Base-by-base conservation (phyloP, 768 basidiomycete genomes). In the Boletus reticulatus region DNA sequence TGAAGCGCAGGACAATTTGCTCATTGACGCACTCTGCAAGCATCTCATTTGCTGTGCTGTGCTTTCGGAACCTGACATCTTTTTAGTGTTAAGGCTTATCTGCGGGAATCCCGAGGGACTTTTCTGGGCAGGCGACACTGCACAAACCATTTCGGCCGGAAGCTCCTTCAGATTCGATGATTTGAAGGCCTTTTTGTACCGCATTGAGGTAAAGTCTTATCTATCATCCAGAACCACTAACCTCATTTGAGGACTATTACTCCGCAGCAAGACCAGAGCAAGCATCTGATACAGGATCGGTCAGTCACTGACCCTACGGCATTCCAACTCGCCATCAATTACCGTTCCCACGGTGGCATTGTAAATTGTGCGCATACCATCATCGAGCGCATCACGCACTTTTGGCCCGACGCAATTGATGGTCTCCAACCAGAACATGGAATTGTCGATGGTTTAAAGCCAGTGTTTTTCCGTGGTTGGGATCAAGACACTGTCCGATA, bases 121-220 rank as follows among this genome's bases (percentile, higher is more conserved):
- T 19, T 86, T 90, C 58, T 89, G 87, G 85, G 88, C 87, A 2
- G 89, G 89, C 0, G 89, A 91, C 63, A 89, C 89, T 0, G 87
- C 89, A 0, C 89, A 91, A 59, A 87, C 88, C 0, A 90, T 91
- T 38, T 83, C 86, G 0, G 78, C 81, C 0, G 89, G 88, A 3
- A 87, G 85, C 57, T 79, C 85, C 0, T 91, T 91, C 60, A 73
- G 83, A 11, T 91, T 91, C 64, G 73, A 85, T 51, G 86, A 89
- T 43, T 64, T 91, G 48, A 89, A 84, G 64, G 80, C 88, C 1
- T 88, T 87, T 58, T 58, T 88, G 29, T 82, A 79, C 53, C 76
- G 84, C 43, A 65, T 83, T 1, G 87, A 90, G 72, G 88, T 86
- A 50, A 42, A 69, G 19, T n/a, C 0, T 4, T 3, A 0, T 42